Evolutionary conservation across 2,329 filamentous ascomycete genomes (phyloP), one percentile per base, ranked within the genome.

Genomic region (Raffaelea deltoideospora): DNA sequence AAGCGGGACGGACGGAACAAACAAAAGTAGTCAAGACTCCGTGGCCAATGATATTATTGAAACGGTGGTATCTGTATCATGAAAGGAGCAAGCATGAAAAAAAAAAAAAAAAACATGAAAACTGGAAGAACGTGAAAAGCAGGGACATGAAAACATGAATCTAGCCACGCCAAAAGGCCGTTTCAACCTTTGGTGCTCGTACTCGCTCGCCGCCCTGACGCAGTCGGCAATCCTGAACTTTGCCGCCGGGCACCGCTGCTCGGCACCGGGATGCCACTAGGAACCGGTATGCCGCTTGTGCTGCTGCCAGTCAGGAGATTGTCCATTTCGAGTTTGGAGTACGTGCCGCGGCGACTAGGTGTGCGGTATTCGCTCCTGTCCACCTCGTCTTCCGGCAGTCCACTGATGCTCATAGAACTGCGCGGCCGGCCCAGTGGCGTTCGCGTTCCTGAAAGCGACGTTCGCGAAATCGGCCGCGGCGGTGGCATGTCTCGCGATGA

Each of bases 351-450:
- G 33, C 70, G 61, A 48, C 67, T 73, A 2, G 70, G 67, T n/a
- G 67, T 72, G 21, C 61, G 59, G 22, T 57, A 48, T 10, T 61
- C 59, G 28, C 39, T 45, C 21, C 58, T 55, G 41, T 63, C 59
- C 21, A 59, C 53, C 38, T 65, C 61, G 35, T 60, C 59, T 38
- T 72, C 67, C 28, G 68, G 66, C 26, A 63, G 62, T 21, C 33
- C 60, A 45, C 67, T 69, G 50, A 76, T 63, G 49, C 69, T 76
- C 35, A 67, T 57, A 11, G 69, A 85, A 34, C 78, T 84, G 34
- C 79, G 68, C 15, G 81, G 78, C 37, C 81, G 72, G 20, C 71
- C 72, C 37, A 83, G 57, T 1, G 80, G 76, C 11, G 79, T 81
- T 41, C 78, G 69, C 9, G 70, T 55, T 6, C 73, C 65, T 4